A percentile compares a stretch with the other conserved stretches of the same genome.
phyloP scores from a whole-genome alignment of 768 basidiomycete species.

The Termitomyces titanicus region DNA sequence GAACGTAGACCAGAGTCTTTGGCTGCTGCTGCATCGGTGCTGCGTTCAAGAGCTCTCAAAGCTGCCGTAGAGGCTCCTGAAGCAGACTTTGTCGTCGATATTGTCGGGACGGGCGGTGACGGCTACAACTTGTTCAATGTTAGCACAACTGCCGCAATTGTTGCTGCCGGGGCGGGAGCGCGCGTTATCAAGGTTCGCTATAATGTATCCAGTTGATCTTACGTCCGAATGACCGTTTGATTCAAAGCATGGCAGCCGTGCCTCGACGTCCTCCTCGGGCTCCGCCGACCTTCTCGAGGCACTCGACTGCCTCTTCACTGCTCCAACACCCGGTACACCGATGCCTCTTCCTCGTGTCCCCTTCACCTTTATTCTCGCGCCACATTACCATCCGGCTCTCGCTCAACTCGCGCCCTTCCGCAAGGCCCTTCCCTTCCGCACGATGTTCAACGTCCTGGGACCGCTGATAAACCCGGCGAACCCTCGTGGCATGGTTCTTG shows the following conservation, averaged over 20 bases:
- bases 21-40: conserved; percentile 72
- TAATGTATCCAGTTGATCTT: background rate
- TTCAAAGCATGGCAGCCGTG: conserved; percentile 80
- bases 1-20: conserved; percentile 76
- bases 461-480: conserved; percentile 90
- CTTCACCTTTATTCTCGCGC: conserved; percentile 91
- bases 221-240: background rate
- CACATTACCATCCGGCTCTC: conserved; percentile 88
- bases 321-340: conserved; percentile 55
- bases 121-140: conserved; percentile 97
- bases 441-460: conserved; percentile 93
- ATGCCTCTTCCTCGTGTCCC: conserved; percentile 64
- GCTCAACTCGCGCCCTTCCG: conserved; percentile 81
- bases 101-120: conserved; percentile 94
- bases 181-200: conserved; percentile 79
- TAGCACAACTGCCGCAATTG: conserved; percentile 88
- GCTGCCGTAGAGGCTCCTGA: conserved; percentile 56
- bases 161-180: conserved; percentile 92
- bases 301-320: conserved; percentile 72
- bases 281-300: conserved; percentile 90
- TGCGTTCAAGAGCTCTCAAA: conserved; percentile 64
- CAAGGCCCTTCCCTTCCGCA: conserved; percentile 86
- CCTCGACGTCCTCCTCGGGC: conserved; percentile 94
- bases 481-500: conserved; percentile 88
- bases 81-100: conserved; percentile 68